Evolutionary conservation across 192 early-diverging fungal genomes (phyloP).

Genomic region (Linnemannia elongata): DNA sequence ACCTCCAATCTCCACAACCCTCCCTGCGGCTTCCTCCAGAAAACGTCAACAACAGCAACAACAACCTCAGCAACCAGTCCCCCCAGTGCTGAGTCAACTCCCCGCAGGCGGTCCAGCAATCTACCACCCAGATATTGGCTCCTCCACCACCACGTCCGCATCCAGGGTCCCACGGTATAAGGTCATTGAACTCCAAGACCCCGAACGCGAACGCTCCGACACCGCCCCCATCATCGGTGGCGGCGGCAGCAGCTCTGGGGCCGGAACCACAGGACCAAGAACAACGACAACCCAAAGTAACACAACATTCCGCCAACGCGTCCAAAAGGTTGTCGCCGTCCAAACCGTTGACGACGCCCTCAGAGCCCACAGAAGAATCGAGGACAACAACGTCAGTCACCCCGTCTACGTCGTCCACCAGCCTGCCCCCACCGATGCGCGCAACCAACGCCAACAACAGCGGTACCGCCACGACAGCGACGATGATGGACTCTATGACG

Average conservation of each 20-base stretch:
- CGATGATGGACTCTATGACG: neutral
- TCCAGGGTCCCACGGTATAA: constrained; percentile 2
- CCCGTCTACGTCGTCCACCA: constrained; percentile 27
- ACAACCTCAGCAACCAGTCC: neutral
- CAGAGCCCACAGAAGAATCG: neutral
- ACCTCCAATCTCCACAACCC: neutral
- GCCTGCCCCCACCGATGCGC: neutral
- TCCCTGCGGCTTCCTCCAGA: neutral
- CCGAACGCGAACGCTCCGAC: neutral
- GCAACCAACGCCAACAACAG: neutral
- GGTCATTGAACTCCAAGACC: constrained; percentile 1
- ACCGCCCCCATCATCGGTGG: too few species aligned
- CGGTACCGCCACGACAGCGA: neutral
- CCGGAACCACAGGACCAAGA: too few species aligned
- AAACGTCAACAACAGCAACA: neutral
- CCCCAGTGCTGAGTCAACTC: neutral
- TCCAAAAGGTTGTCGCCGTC: constrained; percentile 13
- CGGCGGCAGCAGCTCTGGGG: too few species aligned
- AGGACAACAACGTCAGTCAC: constrained; percentile 19
- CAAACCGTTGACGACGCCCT: constrained; percentile 31
- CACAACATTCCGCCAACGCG: neutral
- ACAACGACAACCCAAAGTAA: neutral
- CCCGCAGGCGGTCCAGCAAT: neutral
- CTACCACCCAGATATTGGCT: constrained; percentile 12
- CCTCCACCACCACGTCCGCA: neutral